A percentile compares a stretch with the other conserved stretches of the same genome.
phyloP scores from a whole-genome alignment of 1,284 basidiomycete species.

The Sporisorium exsertum region DNA sequence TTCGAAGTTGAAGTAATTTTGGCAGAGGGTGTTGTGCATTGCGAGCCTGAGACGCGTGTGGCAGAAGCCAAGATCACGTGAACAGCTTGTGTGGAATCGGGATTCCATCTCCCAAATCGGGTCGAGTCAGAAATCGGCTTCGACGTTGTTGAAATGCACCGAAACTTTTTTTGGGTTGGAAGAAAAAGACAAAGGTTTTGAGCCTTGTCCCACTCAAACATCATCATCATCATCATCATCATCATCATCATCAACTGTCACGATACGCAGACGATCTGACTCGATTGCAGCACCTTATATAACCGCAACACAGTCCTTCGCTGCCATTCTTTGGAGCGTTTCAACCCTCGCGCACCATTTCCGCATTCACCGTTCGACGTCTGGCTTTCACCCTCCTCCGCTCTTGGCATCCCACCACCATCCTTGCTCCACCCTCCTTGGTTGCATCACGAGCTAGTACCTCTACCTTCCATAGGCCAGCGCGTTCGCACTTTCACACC shows the following conservation, averaged over 20 bases:
- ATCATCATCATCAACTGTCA: background rate
- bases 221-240: background rate
- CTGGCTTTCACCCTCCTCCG: conserved; percentile 29
- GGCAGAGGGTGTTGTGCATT: background rate
- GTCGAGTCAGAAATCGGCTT: conserved; percentile 28
- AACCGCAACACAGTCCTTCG: background rate
- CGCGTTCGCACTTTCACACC: conserved; percentile 24
- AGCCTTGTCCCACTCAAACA: background rate
- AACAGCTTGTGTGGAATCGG: background rate
- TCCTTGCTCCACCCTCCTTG: conserved; percentile 1
- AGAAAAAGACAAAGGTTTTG: conserved; percentile 15
- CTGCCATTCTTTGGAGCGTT: conserved; percentile 2
- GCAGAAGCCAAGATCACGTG: conserved; percentile 18
- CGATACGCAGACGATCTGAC: background rate
- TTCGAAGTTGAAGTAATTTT: background rate
- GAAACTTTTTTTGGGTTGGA: conserved; percentile 20
- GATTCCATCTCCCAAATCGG: background rate
- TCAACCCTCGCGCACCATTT: conserved; percentile 20
- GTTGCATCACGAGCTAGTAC: conserved; percentile 17
- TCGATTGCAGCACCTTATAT: background rate
- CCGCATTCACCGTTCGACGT: conserved; percentile 27
- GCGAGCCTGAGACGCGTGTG: conserved; percentile 18
- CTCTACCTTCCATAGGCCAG: no score
- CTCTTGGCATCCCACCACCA: conserved; percentile 10
- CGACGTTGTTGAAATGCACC: background rate